Base-by-base conservation (phyloP, 148 eudicot species). In the Salicornia ramosissima region DNA sequence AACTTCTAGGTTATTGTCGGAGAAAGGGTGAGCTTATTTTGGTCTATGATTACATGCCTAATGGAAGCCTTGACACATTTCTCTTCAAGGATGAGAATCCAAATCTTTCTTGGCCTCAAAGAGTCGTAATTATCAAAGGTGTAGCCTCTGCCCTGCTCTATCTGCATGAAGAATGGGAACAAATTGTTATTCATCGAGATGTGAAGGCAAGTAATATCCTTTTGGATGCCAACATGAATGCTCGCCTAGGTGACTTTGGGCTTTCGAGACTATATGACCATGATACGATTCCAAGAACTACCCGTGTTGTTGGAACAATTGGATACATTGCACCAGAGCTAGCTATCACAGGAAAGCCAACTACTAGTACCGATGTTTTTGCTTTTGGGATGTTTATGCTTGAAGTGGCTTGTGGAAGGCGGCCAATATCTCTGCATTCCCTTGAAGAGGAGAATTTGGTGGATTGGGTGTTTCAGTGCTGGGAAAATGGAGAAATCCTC, bases 141-240 rank as follows among this genome's bases (percentile, higher is more conserved):
- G 84, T 86, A 19, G 87, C 86, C 0, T 78, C 79, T 18, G 86
- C 81, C 3, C 45, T 86, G n/a, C 22, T 78, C 0, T 86, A 86
- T 58, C 54, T 86, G 15, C 90, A 86, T 34, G 86, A 86, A 86
- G 86, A 63, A 34, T 83, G 75, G 67, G 92, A 87, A 21, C 87
- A 85, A 68, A 73, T 71, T 30, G 87, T 87, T 33, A 64, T 88
- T 8, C 89, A 88, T 45, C 58, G 89, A 65, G 92, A 88, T 62
- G 71, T 88, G 18, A 88, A 88, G 74, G 82, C 92, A 2, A 82
- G 89, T 36, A 85, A 88, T 68, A 86, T 88, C 63, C 82, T 88
- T 59, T 69, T 88, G 11, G 92, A 88, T 54, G 66, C 70, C 9
- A 84, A 83, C 57, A 52, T 88, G 60, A 85, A 83, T 73, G 92